Conservation (phyloP, 139 green algal species). For the Marvania coccoides region DNA sequence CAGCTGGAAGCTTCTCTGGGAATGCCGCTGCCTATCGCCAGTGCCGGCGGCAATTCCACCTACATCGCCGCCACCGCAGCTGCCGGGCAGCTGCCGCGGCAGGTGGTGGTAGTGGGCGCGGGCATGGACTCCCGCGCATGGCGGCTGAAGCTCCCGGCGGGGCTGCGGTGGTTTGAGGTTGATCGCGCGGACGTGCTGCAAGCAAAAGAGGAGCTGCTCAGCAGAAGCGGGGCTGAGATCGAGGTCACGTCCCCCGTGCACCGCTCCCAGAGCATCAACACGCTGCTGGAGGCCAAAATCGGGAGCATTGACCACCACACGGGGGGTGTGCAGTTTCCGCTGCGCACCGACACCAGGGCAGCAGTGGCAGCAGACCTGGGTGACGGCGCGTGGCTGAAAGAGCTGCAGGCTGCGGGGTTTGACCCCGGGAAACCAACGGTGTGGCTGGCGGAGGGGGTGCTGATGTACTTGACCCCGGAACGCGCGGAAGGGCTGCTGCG, state of each 20-base stretch:
- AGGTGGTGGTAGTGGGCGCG: constrained; percentile 33
- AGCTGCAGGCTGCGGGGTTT: constrained; percentile 9
- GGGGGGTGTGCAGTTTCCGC: not conserved
- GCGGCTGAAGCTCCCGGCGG: constrained; percentile 49
- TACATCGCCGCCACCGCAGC: too few species aligned
- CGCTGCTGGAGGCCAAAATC: not conserved
- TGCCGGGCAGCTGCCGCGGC: not conserved
- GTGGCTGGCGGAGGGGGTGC: constrained; percentile 23
- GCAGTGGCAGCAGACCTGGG: constrained; percentile 2
- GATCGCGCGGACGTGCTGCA: constrained; percentile 43
- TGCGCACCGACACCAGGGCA: not conserved
- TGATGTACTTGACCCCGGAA: constrained; percentile 2
- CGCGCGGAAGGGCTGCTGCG: not conserved
- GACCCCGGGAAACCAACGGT: constrained; percentile 9
- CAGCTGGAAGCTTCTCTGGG: constrained; percentile 1
- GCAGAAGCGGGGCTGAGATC: not conserved
- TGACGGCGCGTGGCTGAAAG: not conserved
- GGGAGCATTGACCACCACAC: not conserved
- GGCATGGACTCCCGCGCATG: constrained; percentile 65
- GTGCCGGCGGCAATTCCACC: not conserved
- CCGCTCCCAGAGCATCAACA: not conserved
- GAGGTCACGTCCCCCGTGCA: not conserved
- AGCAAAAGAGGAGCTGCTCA: constrained; percentile 29
- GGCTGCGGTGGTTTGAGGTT: constrained; percentile 57
- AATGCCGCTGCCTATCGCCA: not conserved